Base-by-base conservation (phyloP, 106 monocot species). In the Dendrobium catenatum region DNA sequence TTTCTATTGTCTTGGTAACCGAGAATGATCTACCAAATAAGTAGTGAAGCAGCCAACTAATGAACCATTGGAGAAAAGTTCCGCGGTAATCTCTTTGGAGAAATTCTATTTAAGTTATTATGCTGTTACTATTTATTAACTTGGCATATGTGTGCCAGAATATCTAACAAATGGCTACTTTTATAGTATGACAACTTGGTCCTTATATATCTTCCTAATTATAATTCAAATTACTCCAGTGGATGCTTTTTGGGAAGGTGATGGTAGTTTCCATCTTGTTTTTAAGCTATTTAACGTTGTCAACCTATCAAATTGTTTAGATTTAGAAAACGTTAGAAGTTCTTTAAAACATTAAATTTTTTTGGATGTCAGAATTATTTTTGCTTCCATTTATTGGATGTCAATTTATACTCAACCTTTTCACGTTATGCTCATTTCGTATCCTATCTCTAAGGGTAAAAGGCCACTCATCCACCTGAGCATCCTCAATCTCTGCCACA, bases 1-100 rank as follows among this genome's bases (percentile, higher is more conserved):
- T 93, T 93, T 93, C 82, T 93, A 84, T 44, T 93, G 93, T 79
- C 93, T 93, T 61, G 93, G 93, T 24, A 93, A 93, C 78, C 76
- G 93, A 26, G 93, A 93, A 85, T n/a, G 93, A 90, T 82, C 22
- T 78, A 46, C 73, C 81, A 11, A 85, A 85, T n/a, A 59, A 75
- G 77, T 42, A 49, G 24, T 4, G 37, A 29, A 29, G 3, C 73
- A 81, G 37, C 33, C 59, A 77, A 73, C 54, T 81, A 77, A 83
- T 33, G 81, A 86, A 72, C 73, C 81, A 55, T 78, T 80, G 27
- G 85, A 88, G 42, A 88, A 83, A 48, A 79, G 77, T 85, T 24
- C 86, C 18, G 83, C 78, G 88, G 93, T 93, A 90, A 79, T 77
- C 9, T 75, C 5, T 44, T 13, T 56, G 18, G 16, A n/a, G 20